A percentile compares a stretch with the other conserved stretches of the same genome.
Evolutionary conservation across 345 rosid genomes (phyloP).

Genomic region (Noccaea caerulescens): DNA sequence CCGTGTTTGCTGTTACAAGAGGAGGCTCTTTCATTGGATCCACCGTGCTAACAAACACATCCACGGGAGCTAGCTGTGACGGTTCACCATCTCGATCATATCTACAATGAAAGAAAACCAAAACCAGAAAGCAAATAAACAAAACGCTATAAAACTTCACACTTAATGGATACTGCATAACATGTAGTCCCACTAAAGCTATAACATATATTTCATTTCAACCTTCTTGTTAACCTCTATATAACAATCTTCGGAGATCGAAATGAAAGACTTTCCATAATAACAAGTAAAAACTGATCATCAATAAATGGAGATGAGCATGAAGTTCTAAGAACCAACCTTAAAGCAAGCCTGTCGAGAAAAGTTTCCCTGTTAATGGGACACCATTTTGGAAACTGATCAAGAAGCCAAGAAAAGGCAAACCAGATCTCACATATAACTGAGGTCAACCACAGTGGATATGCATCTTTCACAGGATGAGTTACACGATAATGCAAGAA

Average conservation of each 20-base stretch:
- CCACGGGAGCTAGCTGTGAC: conserved; percentile 88
- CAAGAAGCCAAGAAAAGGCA: conserved; percentile 97
- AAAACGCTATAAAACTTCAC: neutral
- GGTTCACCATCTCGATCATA: conserved; percentile 97
- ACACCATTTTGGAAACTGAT: conserved; percentile 97
- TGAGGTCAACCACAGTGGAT: conserved; percentile 84
- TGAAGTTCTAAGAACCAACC: conserved; percentile 50
- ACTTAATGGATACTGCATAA: neutral
- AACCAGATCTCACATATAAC: conserved; percentile 99
- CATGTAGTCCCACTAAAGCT: neutral
- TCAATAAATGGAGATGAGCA: conserved; percentile 28
- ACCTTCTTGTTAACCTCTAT: neutral
- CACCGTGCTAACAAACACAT: conserved; percentile 97
- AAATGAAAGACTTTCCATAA: neutral
- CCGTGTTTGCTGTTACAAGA: conserved; percentile 91
- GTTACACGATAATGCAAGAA: conserved; percentile 89
- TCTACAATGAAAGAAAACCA: conserved; percentile 49
- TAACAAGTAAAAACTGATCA: conserved; percentile 28
- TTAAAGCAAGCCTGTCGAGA: conserved; percentile 86
- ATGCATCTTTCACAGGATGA: conserved; percentile 90
- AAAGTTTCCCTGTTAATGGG: conserved; percentile 93
- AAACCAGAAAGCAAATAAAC: neutral
- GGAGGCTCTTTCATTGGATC: conserved; percentile 99
- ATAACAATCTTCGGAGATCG: neutral
- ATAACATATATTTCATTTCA: neutral